Percentiles rank a stretch among this genome's conserved stretches.
phyloP scores from a whole-genome alignment of 2,329 filamentous ascomycete species.

The Fusarium udum region DNA sequence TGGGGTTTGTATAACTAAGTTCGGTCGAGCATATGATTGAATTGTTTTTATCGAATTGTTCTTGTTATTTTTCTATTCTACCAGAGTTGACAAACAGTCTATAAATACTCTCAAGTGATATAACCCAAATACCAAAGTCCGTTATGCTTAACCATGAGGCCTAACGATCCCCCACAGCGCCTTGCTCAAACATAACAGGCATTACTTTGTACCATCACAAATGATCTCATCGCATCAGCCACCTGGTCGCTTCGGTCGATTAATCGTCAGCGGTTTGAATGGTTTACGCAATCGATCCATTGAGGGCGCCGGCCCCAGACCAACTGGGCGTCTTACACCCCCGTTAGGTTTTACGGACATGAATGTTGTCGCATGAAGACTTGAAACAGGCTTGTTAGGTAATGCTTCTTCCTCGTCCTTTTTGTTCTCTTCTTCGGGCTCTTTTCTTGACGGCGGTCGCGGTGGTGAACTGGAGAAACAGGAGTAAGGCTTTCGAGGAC shows the following conservation, averaged over 20 bases:
- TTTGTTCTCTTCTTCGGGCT: constrained; percentile 35
- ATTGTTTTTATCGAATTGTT: not conserved
- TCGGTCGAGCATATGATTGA: not conserved
- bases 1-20: not conserved
- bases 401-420: constrained; percentile 43
- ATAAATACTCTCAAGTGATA: constrained; percentile 20
- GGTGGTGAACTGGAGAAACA: constrained; percentile 68
- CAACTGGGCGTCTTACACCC: constrained; percentile 56
- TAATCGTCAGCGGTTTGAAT: constrained; percentile 66
- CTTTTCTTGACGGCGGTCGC: constrained; percentile 39
- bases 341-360: constrained; percentile 49
- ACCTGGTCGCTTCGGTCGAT: constrained; percentile 48
- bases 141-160: constrained; percentile 42
- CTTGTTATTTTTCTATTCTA: not conserved
- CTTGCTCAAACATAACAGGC: constrained; percentile 7
- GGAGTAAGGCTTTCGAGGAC: constrained; percentile 57
- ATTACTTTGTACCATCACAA: constrained; percentile 4
- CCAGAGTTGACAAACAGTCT: not conserved
- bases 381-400: constrained; percentile 49
- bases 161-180: constrained; percentile 8
- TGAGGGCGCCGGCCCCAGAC: constrained; percentile 57
- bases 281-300: constrained; percentile 63
- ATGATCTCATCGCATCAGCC: constrained; percentile 17
- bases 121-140: not conserved
- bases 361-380: constrained; percentile 64